A percentile compares a stretch with the other conserved stretches of the same genome.
phyloP scores from a whole-genome alignment of 2,329 filamentous ascomycete species.

The Talaromyces sp. region DNA sequence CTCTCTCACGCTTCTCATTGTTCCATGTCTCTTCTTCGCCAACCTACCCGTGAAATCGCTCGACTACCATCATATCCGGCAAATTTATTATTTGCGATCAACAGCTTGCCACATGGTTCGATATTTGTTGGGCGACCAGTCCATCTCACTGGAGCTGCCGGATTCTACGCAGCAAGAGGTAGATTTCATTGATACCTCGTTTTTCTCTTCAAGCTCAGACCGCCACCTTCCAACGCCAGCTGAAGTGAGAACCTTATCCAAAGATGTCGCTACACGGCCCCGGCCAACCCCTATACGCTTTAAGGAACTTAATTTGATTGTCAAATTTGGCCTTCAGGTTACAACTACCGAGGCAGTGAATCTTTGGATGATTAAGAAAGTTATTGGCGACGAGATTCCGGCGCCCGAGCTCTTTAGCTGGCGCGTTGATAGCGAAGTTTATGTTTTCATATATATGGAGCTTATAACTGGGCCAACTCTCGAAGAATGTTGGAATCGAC shows the following conservation, averaged over 20 bases:
- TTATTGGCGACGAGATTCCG: not conserved
- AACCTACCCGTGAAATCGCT: not conserved
- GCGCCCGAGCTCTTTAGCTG: not conserved
- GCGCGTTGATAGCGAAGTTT: not conserved
- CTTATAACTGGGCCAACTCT: not conserved
- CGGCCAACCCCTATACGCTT: not conserved
- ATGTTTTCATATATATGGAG: not conserved
- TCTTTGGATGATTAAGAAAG: not conserved
- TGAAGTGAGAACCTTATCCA: not conserved
- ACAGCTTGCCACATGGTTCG: not conserved
- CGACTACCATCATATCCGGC: not conserved
- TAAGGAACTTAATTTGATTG: not conserved
- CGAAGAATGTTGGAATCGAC: not conserved
- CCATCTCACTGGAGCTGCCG: not conserved
- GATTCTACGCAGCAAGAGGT: not conserved
- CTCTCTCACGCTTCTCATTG: not conserved
- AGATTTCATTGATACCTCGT: not conserved
- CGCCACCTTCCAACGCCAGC: not conserved
- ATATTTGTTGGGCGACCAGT: not conserved
- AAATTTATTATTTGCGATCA: not conserved
- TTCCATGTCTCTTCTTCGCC: not conserved
- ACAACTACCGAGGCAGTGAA: not conserved
- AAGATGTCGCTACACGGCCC: not conserved
- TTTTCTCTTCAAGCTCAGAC: not conserved
- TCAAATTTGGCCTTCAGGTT: constrained; percentile 2